Evolutionary conservation across 208 protist genomes (phyloP).

Genomic region (Acanthamoeba castellanii): DNA sequence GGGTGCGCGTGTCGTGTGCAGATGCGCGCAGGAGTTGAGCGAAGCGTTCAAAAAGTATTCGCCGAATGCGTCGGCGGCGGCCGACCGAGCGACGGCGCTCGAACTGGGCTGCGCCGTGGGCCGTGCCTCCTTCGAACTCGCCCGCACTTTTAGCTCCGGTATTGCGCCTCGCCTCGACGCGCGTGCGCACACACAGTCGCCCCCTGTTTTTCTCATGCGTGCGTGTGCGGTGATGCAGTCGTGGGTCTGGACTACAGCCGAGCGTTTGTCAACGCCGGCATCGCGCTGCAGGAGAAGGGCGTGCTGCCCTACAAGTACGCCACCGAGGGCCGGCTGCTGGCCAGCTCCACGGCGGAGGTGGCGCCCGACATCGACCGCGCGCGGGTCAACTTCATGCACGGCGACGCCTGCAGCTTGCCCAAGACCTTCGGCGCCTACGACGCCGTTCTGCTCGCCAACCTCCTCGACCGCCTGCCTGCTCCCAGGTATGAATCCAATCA

Average conservation of each 20-base stretch:
- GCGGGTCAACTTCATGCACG: constrained; percentile 78
- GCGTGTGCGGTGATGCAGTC: background rate
- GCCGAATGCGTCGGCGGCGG: background rate
- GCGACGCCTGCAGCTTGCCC: constrained; percentile 79
- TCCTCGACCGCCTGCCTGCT: constrained; percentile 79
- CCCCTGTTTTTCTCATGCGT: constrained; percentile 22
- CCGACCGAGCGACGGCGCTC: constrained; percentile 57
- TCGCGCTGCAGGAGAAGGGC: constrained; percentile 15
- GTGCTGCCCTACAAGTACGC: constrained; percentile 60
- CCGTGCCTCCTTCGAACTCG: constrained; percentile 84
- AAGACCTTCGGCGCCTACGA: constrained; percentile 71
- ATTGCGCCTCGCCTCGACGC: constrained; percentile 71
- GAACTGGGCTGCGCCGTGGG: constrained; percentile 86
- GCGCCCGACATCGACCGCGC: constrained; percentile 20
- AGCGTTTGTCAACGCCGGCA: background rate
- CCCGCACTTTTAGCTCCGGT: constrained; percentile 78
- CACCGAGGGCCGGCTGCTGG: constrained; percentile 74
- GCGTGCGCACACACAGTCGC: too few species aligned
- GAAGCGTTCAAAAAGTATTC: background rate
- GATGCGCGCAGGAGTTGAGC: background rate
- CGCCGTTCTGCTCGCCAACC: constrained; percentile 79
- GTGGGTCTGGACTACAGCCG: constrained; percentile 43
- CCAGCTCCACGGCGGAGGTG: constrained; percentile 29
- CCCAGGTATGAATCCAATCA: too few species aligned
- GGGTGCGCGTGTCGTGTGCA: background rate